Base-by-base conservation (phyloP, 305 asterid genomes). In the Solanum aculeatissimum region DNA sequence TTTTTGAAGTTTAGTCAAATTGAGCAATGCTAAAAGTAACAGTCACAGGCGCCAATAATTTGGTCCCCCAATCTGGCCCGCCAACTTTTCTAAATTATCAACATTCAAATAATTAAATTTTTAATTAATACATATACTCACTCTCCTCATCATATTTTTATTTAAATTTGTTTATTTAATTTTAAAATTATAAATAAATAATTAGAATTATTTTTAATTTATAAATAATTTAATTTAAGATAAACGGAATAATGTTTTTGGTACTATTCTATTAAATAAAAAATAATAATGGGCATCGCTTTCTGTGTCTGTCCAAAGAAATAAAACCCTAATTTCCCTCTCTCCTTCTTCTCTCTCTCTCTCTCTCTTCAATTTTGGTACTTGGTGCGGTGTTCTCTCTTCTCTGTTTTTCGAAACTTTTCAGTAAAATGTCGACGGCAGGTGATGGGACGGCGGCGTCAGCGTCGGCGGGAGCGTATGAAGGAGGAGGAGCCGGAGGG, bases 401-500 rank as follows among this genome's bases (percentile, higher is more conserved):
- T 82, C 29, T 83, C 83, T 70, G 19, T 42, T 40, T 0, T 77
- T 45, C 74, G 54, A 82, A 66, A 1, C 40, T 51, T 83, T 82
- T 82, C 42, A 75, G 66, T 87, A 81, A 66, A 87, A 94, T 95
- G 95, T 90, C 92, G 88, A 88, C 93, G 90, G 91, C 91, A 87
- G 90, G 90, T 53, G 92, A 93, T 78, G 93, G 90, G 83, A 91
- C 95, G 87, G 91, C 87, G 69, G 74, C 95, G 70, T 63, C 70
- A 12, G 70, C 10, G 69, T 62, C 69, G 71, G 84, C 87, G 51
- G 87, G 93, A 25, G 68, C 89, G 6, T 89, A 91, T 85, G 92
- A 89, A 23, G 87, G 68, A 25, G 88, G 77, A 6, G 91, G 88
- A 83, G 95, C 86, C 42, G 98, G 98, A 42, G 98, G 98, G 18